These are phyloP conservation scores for Suaeda aralocaspica DNA, from an alignment of 148 eudicot genomes.

Conservation along the genomic window DNA sequence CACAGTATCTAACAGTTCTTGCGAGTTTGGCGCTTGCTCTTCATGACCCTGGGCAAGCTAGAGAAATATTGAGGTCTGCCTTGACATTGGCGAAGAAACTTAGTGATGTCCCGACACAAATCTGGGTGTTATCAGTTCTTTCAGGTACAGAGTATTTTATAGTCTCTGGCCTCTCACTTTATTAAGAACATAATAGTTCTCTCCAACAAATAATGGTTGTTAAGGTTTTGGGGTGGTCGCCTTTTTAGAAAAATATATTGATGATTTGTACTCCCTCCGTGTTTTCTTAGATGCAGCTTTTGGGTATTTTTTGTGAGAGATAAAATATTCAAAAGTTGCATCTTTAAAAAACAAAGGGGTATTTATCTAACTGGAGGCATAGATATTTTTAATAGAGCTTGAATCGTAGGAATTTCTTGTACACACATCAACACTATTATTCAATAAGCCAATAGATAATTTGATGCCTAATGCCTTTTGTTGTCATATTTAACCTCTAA, in stretches of 20 bases:
- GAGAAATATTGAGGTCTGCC: slow-evolving; percentile 91
- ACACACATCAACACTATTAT: too few relatives aligned
- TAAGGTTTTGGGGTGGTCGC: too few relatives aligned
- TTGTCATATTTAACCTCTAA: not conserved
- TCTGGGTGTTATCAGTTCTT: slow-evolving; percentile 81
- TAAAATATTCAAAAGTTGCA: too few relatives aligned
- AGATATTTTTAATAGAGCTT: too few relatives aligned
- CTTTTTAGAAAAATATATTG: too few relatives aligned
- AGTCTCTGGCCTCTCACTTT: not conserved
- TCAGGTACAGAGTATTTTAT: slow-evolving; percentile 40
- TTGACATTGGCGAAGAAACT: slow-evolving; percentile 94
- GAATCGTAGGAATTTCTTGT: not conserved
- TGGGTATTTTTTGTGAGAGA: too few relatives aligned
- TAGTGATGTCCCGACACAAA: slow-evolving; percentile 83
- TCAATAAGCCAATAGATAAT: not conserved
- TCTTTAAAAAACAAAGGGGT: too few relatives aligned
- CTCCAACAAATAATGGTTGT: not conserved
- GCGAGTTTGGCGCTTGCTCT: slow-evolving; percentile 94
- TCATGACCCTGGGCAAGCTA: slow-evolving; percentile 86
- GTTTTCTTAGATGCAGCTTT: too few relatives aligned
- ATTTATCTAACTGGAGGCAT: too few relatives aligned
- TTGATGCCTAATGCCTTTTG: not conserved
- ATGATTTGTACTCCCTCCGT: too few relatives aligned
- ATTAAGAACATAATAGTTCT: not conserved
- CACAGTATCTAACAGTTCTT: slow-evolving; percentile 87